phyloP scores from a whole-genome alignment of 2,329 filamentous ascomycete genomes.

The Claviceps quebecensis region DNA sequence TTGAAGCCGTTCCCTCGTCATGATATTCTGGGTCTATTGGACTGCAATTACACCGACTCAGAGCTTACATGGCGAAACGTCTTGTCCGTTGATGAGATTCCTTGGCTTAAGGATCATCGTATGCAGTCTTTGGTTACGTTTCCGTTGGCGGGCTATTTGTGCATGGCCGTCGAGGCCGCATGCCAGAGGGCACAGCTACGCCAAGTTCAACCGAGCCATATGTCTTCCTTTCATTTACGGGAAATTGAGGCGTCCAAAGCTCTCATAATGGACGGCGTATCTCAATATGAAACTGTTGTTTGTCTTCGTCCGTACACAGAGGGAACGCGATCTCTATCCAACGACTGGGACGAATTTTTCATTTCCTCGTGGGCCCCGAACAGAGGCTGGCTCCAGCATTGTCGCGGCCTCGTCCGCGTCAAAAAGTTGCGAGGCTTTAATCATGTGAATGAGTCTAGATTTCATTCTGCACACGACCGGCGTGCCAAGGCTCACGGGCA shows the following conservation, averaged over 20 bases:
- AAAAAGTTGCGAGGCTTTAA: slow-evolving; percentile 7
- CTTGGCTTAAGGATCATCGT: slow-evolving; percentile 44
- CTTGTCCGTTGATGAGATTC: slow-evolving; percentile 31
- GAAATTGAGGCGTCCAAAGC: slow-evolving; percentile 16
- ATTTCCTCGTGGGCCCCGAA: slow-evolving; percentile 39
- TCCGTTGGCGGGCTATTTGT: slow-evolving; percentile 37
- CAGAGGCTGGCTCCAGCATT: slow-evolving; percentile 45
- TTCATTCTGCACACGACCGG: background rate
- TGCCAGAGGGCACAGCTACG: slow-evolving; percentile 18
- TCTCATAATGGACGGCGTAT: slow-evolving; percentile 14
- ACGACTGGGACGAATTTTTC: slow-evolving; percentile 40
- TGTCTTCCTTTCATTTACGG: slow-evolving; percentile 11
- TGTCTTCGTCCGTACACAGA: slow-evolving; percentile 14
- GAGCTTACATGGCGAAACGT: slow-evolving; percentile 36
- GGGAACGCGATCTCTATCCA: slow-evolving; percentile 20
- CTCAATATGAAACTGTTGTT: slow-evolving; percentile 14
- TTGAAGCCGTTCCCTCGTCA: slow-evolving; percentile 26
- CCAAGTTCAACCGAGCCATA: slow-evolving; percentile 10
- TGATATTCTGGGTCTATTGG: slow-evolving; percentile 32
- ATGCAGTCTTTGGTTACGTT: slow-evolving; percentile 43
- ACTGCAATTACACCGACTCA: slow-evolving; percentile 28
- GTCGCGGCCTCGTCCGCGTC: slow-evolving; percentile 34
- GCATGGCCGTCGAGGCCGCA: slow-evolving; percentile 36
- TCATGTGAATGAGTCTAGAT: slow-evolving; percentile 7
- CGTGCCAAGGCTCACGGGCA: background rate